Evolutionary conservation across 2,329 filamentous ascomycete species (phyloP).

Genomic region (Microsporum ferrugineum): DNA sequence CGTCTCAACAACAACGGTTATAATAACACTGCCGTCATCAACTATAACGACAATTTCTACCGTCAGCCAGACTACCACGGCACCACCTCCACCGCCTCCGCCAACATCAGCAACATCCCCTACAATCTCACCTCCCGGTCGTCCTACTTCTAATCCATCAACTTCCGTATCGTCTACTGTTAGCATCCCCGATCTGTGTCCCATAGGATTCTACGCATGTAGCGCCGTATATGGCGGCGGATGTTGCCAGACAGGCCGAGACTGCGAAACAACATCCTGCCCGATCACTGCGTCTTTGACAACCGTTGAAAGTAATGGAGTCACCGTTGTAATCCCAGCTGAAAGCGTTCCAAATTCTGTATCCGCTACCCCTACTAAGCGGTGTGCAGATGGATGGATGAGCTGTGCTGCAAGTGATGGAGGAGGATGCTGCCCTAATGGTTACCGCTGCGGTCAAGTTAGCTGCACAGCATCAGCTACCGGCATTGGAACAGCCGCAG

Average conservation of each 20-base stretch:
- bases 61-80: slow-evolving; percentile 26
- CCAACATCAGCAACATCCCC: slow-evolving; percentile 25
- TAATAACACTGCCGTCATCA: slow-evolving; percentile 4
- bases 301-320: slow-evolving; percentile 51
- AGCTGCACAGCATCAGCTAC: slow-evolving; percentile 53
- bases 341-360: slow-evolving; percentile 33
- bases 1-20: slow-evolving; percentile 6
- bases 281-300: slow-evolving; percentile 49
- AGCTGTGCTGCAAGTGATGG: slow-evolving; percentile 54
- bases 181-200: slow-evolving; percentile 46
- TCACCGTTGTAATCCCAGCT: slow-evolving; percentile 57
- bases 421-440: slow-evolving; percentile 73
- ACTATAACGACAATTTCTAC: slow-evolving; percentile 25
- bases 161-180: slow-evolving; percentile 22
- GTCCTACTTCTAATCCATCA: slow-evolving; percentile 22
- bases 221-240: slow-evolving; percentile 67
- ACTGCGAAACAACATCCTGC: slow-evolving; percentile 74
- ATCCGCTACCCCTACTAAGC: slow-evolving; percentile 26
- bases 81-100: slow-evolving; percentile 22
- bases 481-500: slow-evolving; percentile 44
- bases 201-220: slow-evolving; percentile 86
- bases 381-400: slow-evolving; percentile 72
- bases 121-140: slow-evolving; percentile 21
- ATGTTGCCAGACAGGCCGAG: slow-evolving; percentile 77
- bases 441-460: slow-evolving; percentile 59